Base-by-base conservation (phyloP, 768 basidiomycete species). In the Crucibulum laeve region DNA sequence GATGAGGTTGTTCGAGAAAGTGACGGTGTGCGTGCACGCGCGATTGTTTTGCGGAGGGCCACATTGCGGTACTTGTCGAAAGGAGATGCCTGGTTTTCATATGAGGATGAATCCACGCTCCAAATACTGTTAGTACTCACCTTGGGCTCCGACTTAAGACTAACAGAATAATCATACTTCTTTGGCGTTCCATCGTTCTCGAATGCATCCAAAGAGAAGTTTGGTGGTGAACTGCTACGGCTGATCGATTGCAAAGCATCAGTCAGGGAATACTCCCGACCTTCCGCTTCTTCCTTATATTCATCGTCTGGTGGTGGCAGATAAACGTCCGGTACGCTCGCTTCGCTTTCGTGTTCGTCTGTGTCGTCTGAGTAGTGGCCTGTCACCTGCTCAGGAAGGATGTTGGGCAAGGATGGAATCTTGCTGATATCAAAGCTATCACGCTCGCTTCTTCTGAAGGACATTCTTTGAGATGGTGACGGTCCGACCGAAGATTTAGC, bases 1-100 rank as follows among this genome's bases (percentile, higher is more conserved):
- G 80, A 81, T 25, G 79, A 74, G 0, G 74, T 71, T 1, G 81
- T 84, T 40, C 74, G 75, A 5, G 84, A 76, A 6, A 87, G 67
- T 1, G 84, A 85, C 4, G 84, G 84, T 4, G 83, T 85, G 21
- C 84, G 77, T 15, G 69, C 67, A 22, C 79, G 72, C 15, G 69
- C 53, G 26, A 71, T 55, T 14, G 76, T 70, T 44, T 71, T 72
- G 24, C 83, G 77, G 38, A 82, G 49, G 10, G 76, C 72, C 21
- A 85, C 76, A 53, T 86, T 80, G 7, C 79, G 79, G 57, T 73
- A 80, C 48, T 76, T 83, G 48, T 81, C 73, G 32, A 73, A 69
- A 10, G 82, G 79, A 10, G 84, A 84, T 10, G 69, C 62, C 84
- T 87, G 45, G n/a, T 18, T n/a, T 2, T 5, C 36, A 46, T 19